Percentiles rank a stretch among this genome's conserved stretches.
These are phyloP conservation scores for Mycena polygramma DNA, from an alignment of 768 basidiomycete genomes.

Conservation along the genomic window DNA sequence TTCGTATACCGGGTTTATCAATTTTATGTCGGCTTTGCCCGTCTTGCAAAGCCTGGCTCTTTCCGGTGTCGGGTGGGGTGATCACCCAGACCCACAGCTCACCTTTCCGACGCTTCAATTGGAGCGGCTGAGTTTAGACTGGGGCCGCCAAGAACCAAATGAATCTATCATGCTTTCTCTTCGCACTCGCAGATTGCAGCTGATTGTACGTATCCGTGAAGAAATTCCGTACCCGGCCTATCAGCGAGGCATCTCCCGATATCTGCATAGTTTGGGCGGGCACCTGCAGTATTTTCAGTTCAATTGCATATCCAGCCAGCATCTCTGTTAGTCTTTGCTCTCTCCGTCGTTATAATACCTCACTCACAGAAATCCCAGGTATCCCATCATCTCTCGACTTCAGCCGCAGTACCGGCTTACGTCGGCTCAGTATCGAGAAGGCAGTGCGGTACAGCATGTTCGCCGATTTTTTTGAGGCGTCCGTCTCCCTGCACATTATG, in stretches of 20 bases:
- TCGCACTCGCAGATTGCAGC: neutral
- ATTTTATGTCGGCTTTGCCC: constrained; percentile 10
- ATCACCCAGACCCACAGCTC: neutral
- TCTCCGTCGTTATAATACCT: no score
- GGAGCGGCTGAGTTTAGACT: neutral
- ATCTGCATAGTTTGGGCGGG: neutral
- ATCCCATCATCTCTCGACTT: neutral
- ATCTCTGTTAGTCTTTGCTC: neutral
- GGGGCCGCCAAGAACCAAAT: neutral
- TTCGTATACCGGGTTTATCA: neutral
- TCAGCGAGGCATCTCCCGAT: neutral
- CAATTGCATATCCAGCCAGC: neutral
- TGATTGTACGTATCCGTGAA: neutral
- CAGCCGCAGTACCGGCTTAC: neutral
- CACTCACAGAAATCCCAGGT: neutral
- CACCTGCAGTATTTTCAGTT: neutral
- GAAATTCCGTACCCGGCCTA: neutral
- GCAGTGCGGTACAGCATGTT: neutral
- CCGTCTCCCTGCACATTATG: neutral
- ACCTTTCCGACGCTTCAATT: constrained; percentile 3
- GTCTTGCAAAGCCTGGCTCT: neutral
- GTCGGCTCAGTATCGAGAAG: neutral
- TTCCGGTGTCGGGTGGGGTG: neutral
- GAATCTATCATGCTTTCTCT: neutral
- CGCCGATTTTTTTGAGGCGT: neutral